Conservation (phyloP, 768 basidiomycete species). For the Xerocomellus chrysenteron region DNA sequence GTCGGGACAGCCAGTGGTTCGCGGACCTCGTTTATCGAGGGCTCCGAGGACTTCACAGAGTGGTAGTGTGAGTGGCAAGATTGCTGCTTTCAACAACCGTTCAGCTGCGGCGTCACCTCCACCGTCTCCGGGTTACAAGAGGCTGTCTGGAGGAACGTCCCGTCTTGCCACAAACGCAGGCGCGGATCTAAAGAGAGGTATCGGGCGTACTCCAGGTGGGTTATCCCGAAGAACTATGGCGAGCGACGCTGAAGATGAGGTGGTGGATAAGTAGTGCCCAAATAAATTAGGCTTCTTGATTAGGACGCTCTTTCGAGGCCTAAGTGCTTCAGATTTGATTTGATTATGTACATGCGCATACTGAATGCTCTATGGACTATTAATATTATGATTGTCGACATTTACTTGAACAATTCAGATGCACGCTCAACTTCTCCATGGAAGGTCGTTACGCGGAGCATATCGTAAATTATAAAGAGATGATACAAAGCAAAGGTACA, state of each 20-base stretch:
- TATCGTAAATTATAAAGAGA: conserved; percentile 32
- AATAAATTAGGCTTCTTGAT: not conserved
- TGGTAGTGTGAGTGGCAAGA: conserved; percentile 52
- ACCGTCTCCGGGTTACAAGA: conserved; percentile 42
- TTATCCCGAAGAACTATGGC: conserved; percentile 78
- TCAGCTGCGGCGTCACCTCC: conserved; percentile 38
- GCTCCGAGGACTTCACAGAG: conserved; percentile 43
- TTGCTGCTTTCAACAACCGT: conserved; percentile 56
- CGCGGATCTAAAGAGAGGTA: conserved; percentile 34
- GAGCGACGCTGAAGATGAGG: conserved; percentile 79
- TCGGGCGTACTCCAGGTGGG: conserved; percentile 46
- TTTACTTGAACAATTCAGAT: not conserved
- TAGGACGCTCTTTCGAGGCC: not conserved
- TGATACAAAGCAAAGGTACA: conserved; percentile 23
- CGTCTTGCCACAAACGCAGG: conserved; percentile 12
- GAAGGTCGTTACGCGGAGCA: conserved; percentile 20
- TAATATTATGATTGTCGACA: not conserved
- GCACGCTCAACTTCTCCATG: not conserved
- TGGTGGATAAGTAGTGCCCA: conserved; percentile 39
- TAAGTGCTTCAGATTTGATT: not conserved
- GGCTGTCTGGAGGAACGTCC: conserved; percentile 41
- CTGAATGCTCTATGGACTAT: not conserved
- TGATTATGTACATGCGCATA: not conserved
- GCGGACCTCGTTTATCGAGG: conserved; percentile 51
- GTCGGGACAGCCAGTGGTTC: conserved; percentile 41